Percentiles rank a stretch among this genome's conserved stretches.
These are phyloP conservation scores for Acacia acuminata DNA, from an alignment of 306 rosid species.

Conservation along the genomic window DNA sequence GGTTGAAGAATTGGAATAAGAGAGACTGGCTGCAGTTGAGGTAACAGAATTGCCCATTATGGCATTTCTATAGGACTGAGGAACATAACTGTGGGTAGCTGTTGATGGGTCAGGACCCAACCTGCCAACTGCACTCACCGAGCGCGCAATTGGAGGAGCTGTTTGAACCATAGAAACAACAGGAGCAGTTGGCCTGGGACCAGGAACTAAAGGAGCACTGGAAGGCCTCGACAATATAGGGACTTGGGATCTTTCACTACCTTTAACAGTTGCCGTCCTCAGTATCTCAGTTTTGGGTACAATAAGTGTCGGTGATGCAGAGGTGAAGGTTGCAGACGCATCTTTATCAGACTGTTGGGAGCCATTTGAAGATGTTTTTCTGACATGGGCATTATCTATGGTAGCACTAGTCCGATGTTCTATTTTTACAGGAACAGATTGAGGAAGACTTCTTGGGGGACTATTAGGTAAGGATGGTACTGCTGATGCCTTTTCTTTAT, in stretches of 20 bases:
- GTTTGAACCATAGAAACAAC: conserved; percentile 77
- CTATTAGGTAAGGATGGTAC: conserved; percentile 55
- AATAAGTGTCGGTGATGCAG: conserved; percentile 44
- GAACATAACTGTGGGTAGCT: conserved; percentile 71
- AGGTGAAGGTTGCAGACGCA: conserved; percentile 41
- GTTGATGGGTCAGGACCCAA: conserved; percentile 88
- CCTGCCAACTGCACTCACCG: conserved; percentile 84
- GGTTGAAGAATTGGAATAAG: conserved; percentile 60
- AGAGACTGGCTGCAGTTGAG: conserved; percentile 52
- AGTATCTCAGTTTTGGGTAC: conserved; percentile 61
- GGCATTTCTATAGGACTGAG: conserved; percentile 94
- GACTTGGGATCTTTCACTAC: conserved; percentile 57
- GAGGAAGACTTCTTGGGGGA: conserved; percentile 50
- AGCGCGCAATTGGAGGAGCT: conserved; percentile 71
- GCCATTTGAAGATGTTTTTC: conserved; percentile 50
- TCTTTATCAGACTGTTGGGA: conserved; percentile 56
- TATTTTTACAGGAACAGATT: conserved; percentile 42
- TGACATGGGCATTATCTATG: conserved; percentile 46
- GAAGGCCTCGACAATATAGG: conserved; percentile 78
- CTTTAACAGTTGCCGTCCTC: conserved; percentile 54
- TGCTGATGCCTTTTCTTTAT: conserved; percentile 61
- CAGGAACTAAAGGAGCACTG: conserved; percentile 84
- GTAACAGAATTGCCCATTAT: conserved; percentile 75
- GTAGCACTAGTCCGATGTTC: conserved; percentile 46
- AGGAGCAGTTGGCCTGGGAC: conserved; percentile 73